Evolutionary conservation across 148 eudicot genomes (phyloP), one percentile per base, ranked within the genome.

Genomic region (Spergularia bocconei): DNA sequence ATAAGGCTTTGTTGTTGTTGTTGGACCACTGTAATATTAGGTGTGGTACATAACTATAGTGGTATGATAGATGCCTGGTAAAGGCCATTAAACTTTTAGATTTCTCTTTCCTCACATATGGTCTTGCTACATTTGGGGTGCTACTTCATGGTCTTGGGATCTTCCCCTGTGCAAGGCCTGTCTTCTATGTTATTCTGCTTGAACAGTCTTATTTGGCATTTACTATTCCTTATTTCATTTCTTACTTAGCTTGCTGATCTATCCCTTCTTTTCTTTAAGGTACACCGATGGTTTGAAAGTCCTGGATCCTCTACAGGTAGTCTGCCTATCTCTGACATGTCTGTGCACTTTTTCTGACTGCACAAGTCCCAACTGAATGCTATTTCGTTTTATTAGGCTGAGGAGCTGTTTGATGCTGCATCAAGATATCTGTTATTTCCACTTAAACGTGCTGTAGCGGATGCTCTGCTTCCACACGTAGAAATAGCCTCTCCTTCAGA

Each of bases 391-490:
- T 71, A 67, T 81, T 87, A 95, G 99, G 99, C 97, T 39, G 97
- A 90, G 79, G 99, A 92, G 77, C 85, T 90, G 83, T 90, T 95
- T 82, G 99, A 95, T 84, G 99, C 94, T 71, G 94, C 97, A 68
- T 92, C 99, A 67, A 92, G 99, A 85, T 95, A 92, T 71, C 83
- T 95, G 66, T 81, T 95, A 73, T 92, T 95, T 87, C 97, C 99
- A 55, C 91, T 95, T 59, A 95, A 95, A 80, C 96, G 99, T 71
- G 96, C 97, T 66, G 97, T 90, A 75, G 97, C 96, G 74, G 99
- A 95, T 86, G 97, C 86, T 19, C 82, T 95, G 72, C 84, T 95
- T 51, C 88, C 97, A 14, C 97, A 90, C 70, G 85, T 95, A 16
- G 91, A 95, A 82, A 92, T 78, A 82, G 90, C 82, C 67, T 80